Evolutionary conservation across 164 flowering plant genomes (phyloP), one percentile per base, ranked within the genome.

Genomic region (Brasenia schreberi): DNA sequence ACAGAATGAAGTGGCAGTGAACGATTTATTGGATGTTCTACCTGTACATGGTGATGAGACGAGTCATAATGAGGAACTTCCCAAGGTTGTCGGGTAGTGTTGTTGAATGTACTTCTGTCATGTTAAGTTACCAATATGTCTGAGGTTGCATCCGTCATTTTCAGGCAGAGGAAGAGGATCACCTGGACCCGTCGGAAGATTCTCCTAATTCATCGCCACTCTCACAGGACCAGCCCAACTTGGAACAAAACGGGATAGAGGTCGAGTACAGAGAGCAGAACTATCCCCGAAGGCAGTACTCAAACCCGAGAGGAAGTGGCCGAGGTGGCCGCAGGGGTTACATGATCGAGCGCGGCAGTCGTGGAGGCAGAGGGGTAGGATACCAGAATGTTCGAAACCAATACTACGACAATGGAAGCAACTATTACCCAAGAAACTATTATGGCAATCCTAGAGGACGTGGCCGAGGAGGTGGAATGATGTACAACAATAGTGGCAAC

Each of bases 321-420:
- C 63, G 63, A 11, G 63, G 63, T 61, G 63, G 63, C 10, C 23
- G 63, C 5, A 61, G 63, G 18, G 63, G 63, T 11, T 61, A 61
- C 63, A 23, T 18, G 19, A 23, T 5, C 5, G 63, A 27, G 23
- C 19, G 63, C 3, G 63, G 19, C 18, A 18, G 23, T 18, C 19
- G 63, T 7, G 63, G 63, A 7, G 18, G 27, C 33, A 61, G 33
- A 18, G 63, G 63, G 9, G 19, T 2, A 18, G 27, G 33, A 10
- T 61, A 10, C 33, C 63, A 61, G 33, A 61, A 61, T 9, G 63
- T 27, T 18, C 19, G 63, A 18, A 61, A 5, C 63, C 63, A 61
- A 23, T 61, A 18, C 33, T 61, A 61, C 18, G 63, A 61, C 18
- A 9, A 11, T 61, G 63, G 63, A 61, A 61, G 18, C 18, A 18